Conservation (phyloP, 1,284 basidiomycete species). For the Serendipita sp. region DNA sequence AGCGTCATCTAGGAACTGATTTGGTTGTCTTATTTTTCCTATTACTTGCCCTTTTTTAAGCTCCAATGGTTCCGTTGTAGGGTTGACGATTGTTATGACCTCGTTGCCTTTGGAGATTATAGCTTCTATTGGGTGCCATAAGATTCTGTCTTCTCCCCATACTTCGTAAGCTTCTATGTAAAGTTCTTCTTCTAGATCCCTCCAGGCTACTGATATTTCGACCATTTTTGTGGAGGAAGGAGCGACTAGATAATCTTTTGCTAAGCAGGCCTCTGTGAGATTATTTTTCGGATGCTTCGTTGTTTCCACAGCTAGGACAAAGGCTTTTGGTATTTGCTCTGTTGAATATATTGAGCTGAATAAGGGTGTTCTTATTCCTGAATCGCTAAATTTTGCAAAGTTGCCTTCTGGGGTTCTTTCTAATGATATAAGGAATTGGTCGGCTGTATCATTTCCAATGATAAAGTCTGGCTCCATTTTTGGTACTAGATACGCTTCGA, state of each 20-base stretch:
- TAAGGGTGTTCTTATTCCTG: not conserved
- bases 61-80: not conserved
- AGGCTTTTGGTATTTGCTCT: not conserved
- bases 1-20: not conserved
- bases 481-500: conserved; percentile 22
- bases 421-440: conserved; percentile 21
- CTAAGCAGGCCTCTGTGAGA: not conserved
- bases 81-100: not conserved
- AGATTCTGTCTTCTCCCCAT: no score
- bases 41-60: not conserved
- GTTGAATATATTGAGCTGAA: not conserved
- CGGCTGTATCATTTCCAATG: conserved; percentile 22
- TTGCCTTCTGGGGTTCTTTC: conserved; percentile 15
- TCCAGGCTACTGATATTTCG: no score
- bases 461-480: conserved; percentile 17
- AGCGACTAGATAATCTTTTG: not conserved
- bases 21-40: not conserved
- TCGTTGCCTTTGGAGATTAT: no score
- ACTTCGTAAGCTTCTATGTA: no score
- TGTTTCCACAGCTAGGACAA: not conserved
- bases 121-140: no score
- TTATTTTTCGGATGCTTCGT: not conserved
- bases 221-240: no score
- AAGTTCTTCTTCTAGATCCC: no score
- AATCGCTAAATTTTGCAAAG: not conserved